Percentiles rank a stretch among this genome's conserved stretches.
These are phyloP conservation scores for Epicoccum nigrum DNA, from an alignment of 2,329 filamentous ascomycete genomes.

Conservation along the genomic window DNA sequence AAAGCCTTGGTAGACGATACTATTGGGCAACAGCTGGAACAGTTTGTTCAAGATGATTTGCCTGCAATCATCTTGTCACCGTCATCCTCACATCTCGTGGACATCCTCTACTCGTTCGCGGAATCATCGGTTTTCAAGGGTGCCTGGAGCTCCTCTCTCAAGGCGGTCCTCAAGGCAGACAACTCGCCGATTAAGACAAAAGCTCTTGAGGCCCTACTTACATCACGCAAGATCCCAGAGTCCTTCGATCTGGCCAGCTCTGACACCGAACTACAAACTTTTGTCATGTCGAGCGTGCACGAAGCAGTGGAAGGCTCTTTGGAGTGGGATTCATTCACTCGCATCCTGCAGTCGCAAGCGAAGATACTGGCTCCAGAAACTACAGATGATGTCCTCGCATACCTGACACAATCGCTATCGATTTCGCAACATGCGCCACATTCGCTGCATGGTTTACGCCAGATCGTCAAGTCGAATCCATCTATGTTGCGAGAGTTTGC, in stretches of 20 bases:
- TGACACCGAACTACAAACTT: constrained; percentile 45
- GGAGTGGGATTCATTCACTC: constrained; percentile 47
- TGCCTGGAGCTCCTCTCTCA: constrained; percentile 42
- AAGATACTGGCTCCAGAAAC: constrained; percentile 45
- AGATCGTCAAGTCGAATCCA: constrained; percentile 50
- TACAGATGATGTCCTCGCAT: constrained; percentile 46
- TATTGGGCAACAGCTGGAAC: constrained; percentile 49
- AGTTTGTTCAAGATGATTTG: constrained; percentile 63
- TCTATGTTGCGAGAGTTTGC: constrained; percentile 53
- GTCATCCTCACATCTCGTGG: constrained; percentile 70
- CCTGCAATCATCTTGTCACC: constrained; percentile 68
- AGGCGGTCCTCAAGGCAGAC: constrained; percentile 31
- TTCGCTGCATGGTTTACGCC: constrained; percentile 54
- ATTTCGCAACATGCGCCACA: constrained; percentile 41
- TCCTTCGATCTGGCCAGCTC: constrained; percentile 45
- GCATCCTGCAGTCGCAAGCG: constrained; percentile 43
- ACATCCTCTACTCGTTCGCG: constrained; percentile 63
- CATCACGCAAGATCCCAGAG: constrained; percentile 43
- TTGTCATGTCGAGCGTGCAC: constrained; percentile 39
- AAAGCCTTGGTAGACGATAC: constrained; percentile 50
- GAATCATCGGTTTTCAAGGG: constrained; percentile 36
- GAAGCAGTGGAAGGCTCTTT: constrained; percentile 38
- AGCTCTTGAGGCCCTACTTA: constrained; percentile 42
- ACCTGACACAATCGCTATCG: constrained; percentile 48
- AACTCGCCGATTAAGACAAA: constrained; percentile 37